phyloP scores from a whole-genome alignment of 2,329 filamentous ascomycete species.

The Fusarium ramigenum region DNA sequence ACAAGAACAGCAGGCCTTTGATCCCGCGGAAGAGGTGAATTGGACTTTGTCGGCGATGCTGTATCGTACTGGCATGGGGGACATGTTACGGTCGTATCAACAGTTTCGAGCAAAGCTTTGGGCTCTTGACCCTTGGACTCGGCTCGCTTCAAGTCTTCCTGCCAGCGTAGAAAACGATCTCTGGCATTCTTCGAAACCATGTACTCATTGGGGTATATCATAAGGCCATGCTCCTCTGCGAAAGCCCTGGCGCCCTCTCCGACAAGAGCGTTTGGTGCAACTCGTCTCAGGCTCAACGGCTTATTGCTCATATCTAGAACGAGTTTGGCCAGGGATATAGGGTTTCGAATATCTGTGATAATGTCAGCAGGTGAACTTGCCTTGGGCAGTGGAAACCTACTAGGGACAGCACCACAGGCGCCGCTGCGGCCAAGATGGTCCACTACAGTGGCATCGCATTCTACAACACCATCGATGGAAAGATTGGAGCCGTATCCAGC shows the following conservation, averaged over 20 bases:
- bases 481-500: conserved; percentile 96
- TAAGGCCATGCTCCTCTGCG: conserved; percentile 80
- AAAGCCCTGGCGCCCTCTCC: conserved; percentile 88
- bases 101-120: conserved; percentile 22
- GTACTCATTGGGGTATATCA: conserved; percentile 75
- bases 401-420: conserved; percentile 88
- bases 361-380: not conserved
- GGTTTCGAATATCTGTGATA: conserved; percentile 85
- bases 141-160: conserved; percentile 73
- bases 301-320: conserved; percentile 81
- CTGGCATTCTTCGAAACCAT: conserved; percentile 83
- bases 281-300: conserved; percentile 83
- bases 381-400: conserved; percentile 63
- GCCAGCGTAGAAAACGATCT: conserved; percentile 84
- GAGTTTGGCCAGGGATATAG: conserved; percentile 84
- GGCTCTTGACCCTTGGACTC: conserved; percentile 55
- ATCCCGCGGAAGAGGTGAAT: conserved; percentile 49
- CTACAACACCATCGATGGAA: conserved; percentile 87
- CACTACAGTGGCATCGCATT: conserved; percentile 93
- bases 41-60: conserved; percentile 40
- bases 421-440: conserved; percentile 92
- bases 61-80: conserved; percentile 49
- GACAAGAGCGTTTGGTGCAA: conserved; percentile 92
- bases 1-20: conserved; percentile 64
- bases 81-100: conserved; percentile 31